Base-by-base conservation (phyloP, 192 early-diverging fungal genomes). In the Linnemannia hyalina region DNA sequence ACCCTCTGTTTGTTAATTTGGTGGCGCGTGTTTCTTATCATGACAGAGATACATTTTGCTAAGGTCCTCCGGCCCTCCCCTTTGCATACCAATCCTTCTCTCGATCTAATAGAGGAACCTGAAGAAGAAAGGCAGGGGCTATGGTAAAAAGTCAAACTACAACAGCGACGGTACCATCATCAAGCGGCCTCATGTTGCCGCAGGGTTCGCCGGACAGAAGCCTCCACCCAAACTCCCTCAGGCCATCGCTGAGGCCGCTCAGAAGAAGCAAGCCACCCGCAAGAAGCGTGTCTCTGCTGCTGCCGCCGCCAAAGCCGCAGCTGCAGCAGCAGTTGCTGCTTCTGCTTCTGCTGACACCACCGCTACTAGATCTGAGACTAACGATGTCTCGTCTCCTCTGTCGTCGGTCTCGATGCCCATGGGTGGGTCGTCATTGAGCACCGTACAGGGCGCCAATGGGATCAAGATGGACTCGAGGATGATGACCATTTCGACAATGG, bases 191-290 rank as follows among this genome's bases (percentile, higher is more conserved):
- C 84, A 86, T 52, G 84, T 86, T 1, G 84, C 84, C 26, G 84
- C 84, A 8, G 84, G 84, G 26, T 86, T 86, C 35, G 84, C 77
- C 9, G 84, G 84, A 10, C 84, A 86, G 47, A 85, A 85, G 20
- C 83, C 84, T 8, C 84, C 84, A 74, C 84, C 84, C n/a, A 86
- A 86, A n/a, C 55, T 86, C 32, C 84, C 84, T 8, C 84, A 86
- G 55, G 84, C 84, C 6, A 74, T 86, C 18, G 80, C 75, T n/a
- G 84, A 86, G 29, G 80, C 84, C n/a, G 84, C 75, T 6, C 76
- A 47, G 49, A 86, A 86, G 78, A 86, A 81, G 10, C 79, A 81
- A 47, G 72, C 55, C 8, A 60, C 47, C 4, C 75, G 84, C 9
- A 86, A 81, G 44, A 86, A 86, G 29, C 79, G 84, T 3, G 70